A percentile compares a stretch with the other conserved stretches of the same genome.
phyloP scores from a whole-genome alignment of 2,329 filamentous ascomycete genomes.

The Pezicula radicicola region DNA sequence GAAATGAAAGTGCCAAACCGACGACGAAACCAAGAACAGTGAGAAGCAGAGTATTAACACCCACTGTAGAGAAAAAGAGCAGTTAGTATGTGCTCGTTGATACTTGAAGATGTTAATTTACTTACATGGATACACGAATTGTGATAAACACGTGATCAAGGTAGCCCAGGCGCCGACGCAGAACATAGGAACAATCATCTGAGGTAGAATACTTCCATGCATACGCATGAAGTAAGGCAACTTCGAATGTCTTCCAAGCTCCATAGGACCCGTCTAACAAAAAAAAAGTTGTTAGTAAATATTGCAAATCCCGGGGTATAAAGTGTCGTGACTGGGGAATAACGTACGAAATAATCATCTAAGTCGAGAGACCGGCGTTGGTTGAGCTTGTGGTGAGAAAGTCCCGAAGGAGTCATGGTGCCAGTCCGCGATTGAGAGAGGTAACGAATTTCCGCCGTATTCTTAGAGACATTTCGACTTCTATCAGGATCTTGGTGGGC shows the following conservation, averaged over 20 bases:
- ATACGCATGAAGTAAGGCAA: constrained; percentile 73
- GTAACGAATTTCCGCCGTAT: no score
- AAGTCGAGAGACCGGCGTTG: constrained; percentile 3
- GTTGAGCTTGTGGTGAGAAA: no score
- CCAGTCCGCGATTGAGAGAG: no score
- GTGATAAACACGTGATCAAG: constrained; percentile 47
- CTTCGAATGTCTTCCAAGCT: constrained; percentile 72
- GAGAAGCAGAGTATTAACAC: constrained; percentile 65
- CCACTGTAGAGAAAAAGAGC: constrained; percentile 29
- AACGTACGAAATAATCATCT: constrained; percentile 24
- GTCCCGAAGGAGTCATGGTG: no score
- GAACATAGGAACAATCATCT: constrained; percentile 67
- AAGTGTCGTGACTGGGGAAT: no score
- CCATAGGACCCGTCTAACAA: constrained; percentile 52
- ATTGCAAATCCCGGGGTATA: no score
- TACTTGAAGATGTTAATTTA: constrained; percentile 9
- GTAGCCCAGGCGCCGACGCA: constrained; percentile 65
- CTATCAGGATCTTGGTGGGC: no score
- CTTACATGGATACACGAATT: constrained; percentile 9
- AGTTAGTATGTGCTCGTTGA: neutral
- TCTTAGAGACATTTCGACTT: no score
- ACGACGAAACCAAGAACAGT: constrained; percentile 82
- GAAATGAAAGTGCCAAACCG: constrained; percentile 74
- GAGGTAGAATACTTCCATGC: constrained; percentile 72
- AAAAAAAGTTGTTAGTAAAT: no score